These are phyloP conservation scores for Plasmopara muralis DNA, from an alignment of 352 stramenopile genomes.

Conservation along the genomic window DNA sequence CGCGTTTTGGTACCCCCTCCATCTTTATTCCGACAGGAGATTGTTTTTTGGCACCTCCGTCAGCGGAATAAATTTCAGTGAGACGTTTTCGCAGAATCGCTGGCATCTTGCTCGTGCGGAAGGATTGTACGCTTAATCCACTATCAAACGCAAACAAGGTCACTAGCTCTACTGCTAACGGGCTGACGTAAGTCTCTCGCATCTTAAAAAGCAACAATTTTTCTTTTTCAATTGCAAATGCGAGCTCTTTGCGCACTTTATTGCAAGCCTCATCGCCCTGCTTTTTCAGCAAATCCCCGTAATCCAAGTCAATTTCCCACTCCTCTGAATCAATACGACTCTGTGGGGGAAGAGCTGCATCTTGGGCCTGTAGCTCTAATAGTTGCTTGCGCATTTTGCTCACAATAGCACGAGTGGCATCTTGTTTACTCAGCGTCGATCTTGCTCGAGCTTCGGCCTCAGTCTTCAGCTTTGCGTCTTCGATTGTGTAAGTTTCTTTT, in stretches of 20 bases:
- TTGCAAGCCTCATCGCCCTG: conserved; percentile 78
- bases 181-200: conserved; percentile 62
- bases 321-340: conserved; percentile 60
- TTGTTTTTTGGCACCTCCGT: conserved; percentile 15
- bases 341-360: conserved; percentile 45
- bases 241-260: conserved; percentile 76
- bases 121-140: conserved; percentile 61
- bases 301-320: conserved; percentile 87
- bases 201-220: conserved; percentile 84
- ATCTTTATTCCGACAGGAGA: conserved; percentile 9
- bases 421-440: conserved; percentile 70
- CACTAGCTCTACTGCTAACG: conserved; percentile 67
- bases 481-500: conserved; percentile 84
- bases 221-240: conserved; percentile 70
- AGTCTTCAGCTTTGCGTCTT: conserved; percentile 88
- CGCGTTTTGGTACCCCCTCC: conserved; percentile 22
- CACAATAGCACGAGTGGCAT: conserved; percentile 84
- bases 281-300: conserved; percentile 55
- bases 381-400: conserved; percentile 78
- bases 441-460: conserved; percentile 74
- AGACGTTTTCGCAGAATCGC: conserved; percentile 54
- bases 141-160: conserved; percentile 66
- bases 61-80: conserved; percentile 54
- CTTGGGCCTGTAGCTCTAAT: conserved; percentile 48
- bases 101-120: conserved; percentile 77